A percentile compares a stretch with the other conserved stretches of the same genome.
Evolutionary conservation across 2,329 filamentous ascomycete species (phyloP).

Genomic region (Sporothrix brunneoviolacea): DNA sequence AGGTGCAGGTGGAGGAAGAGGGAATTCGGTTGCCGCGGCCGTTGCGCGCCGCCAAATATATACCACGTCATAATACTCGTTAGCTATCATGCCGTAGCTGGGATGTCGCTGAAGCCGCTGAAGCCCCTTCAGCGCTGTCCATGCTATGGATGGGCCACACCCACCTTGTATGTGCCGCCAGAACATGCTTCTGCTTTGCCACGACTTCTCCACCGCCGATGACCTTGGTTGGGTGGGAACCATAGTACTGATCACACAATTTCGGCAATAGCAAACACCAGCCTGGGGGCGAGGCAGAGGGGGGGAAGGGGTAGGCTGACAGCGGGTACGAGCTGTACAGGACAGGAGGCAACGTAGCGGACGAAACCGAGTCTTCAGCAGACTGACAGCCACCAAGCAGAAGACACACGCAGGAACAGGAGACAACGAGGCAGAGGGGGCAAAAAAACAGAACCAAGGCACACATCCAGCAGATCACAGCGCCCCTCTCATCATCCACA

Average conservation of each 20-base stretch:
- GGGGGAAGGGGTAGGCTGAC: background rate
- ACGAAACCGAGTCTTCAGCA: background rate
- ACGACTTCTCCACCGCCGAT: slow-evolving; percentile 1
- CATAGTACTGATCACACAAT: background rate
- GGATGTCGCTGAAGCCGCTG: background rate
- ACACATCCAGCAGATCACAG: background rate
- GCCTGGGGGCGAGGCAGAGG: background rate
- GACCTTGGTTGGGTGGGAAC: slow-evolving; percentile 3
- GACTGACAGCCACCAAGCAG: background rate
- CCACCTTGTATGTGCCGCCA: background rate
- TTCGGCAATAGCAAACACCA: background rate
- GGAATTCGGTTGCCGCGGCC: background rate
- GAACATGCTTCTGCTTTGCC: background rate
- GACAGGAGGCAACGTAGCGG: background rate
- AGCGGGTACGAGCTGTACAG: background rate
- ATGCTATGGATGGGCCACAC: background rate
- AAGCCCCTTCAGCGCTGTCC: slow-evolving; percentile 1
- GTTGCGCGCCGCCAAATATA: slow-evolving; percentile 1
- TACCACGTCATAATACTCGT: background rate
- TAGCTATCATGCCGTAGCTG: background rate
- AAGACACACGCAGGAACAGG: background rate
- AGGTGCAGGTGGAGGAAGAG: no score
- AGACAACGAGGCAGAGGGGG: background rate
- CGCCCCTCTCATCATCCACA: background rate
- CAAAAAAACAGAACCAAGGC: background rate